Evolutionary conservation across 768 basidiomycete genomes (phyloP).

Genomic region (Hericium erinaceus): DNA sequence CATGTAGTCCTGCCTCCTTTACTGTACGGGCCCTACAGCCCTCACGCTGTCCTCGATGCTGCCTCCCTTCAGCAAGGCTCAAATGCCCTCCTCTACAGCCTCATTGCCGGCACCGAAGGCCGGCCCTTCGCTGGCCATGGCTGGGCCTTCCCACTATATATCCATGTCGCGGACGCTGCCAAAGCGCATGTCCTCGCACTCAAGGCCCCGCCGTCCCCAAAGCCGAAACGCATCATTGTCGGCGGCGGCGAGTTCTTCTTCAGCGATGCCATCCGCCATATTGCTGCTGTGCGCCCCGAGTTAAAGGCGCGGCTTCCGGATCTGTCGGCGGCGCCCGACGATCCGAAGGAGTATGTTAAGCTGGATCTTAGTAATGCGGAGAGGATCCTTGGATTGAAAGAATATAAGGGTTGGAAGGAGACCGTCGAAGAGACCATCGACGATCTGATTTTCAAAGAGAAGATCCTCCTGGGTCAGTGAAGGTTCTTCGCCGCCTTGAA

Average conservation of each 20-base stretch:
- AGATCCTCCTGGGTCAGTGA: not conserved
- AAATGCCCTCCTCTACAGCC: not conserved
- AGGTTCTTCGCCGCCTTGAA: not conserved
- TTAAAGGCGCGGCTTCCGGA: not conserved
- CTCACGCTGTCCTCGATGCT: not conserved
- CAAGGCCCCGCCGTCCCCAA: not conserved
- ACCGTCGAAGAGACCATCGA: slow-evolving; percentile 4
- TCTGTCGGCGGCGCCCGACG: not conserved
- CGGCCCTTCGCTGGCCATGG: not conserved
- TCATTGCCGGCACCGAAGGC: not conserved
- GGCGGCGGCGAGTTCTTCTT: not conserved
- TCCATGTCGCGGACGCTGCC: not conserved
- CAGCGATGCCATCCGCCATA: not conserved
- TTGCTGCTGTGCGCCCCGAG: not conserved
- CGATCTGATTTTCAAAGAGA: not conserved
- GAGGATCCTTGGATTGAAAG: not conserved
- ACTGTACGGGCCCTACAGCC: not conserved
- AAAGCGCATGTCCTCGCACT: slow-evolving; percentile 1
- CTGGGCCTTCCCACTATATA: not conserved
- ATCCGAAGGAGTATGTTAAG: slow-evolving; percentile 3
- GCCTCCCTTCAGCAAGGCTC: not conserved
- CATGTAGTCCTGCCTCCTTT: not conserved
- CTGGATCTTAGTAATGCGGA: not conserved
- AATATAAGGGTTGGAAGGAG: slow-evolving; percentile 2
- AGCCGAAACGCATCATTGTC: not conserved